These are phyloP conservation scores for Fusarium torreyae DNA, from an alignment of 2,329 filamentous ascomycete genomes.

Conservation along the genomic window DNA sequence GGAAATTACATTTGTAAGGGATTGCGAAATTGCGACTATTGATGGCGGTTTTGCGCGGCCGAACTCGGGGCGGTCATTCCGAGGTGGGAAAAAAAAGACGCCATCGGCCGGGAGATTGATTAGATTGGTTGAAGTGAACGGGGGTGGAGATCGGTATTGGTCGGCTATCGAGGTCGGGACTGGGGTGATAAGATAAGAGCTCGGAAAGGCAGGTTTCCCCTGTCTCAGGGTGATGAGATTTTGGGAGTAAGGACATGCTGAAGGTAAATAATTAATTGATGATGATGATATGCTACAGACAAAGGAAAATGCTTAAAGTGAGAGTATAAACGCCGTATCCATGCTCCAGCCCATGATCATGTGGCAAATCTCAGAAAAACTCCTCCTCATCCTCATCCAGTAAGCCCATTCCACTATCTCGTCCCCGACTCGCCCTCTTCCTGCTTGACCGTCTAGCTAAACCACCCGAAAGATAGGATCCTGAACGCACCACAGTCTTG, in stretches of 20 bases:
- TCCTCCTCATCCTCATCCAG: conserved; percentile 68
- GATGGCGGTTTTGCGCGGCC: conserved; percentile 24
- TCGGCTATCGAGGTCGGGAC: conserved; percentile 26
- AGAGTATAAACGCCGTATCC: conserved; percentile 26
- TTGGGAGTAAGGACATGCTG: neutral
- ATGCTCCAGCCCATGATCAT: conserved; percentile 7
- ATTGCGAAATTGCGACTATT: conserved; percentile 14
- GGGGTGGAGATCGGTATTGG: conserved; percentile 11
- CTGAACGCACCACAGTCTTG: conserved; percentile 32
- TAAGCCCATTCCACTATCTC: conserved; percentile 70
- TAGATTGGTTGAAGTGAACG: conserved; percentile 18
- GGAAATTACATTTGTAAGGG: conserved; percentile 18
- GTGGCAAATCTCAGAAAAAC: conserved; percentile 39
- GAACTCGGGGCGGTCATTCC: conserved; percentile 41
- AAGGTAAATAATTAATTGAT: conserved; percentile 2
- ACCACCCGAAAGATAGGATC: conserved; percentile 47
- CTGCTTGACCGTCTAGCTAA: conserved; percentile 51
- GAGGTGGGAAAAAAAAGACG: conserved; percentile 11
- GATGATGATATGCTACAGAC: conserved; percentile 43
- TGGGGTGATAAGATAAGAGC: neutral
- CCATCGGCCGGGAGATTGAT: conserved; percentile 7
- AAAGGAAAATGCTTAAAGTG: conserved; percentile 32
- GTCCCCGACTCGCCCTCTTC: conserved; percentile 61
- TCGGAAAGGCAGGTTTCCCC: conserved; percentile 58
- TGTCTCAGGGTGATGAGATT: neutral